Base-by-base conservation (phyloP, 2,329 filamentous ascomycete species). In the Scortechinia acanthostroma region DNA sequence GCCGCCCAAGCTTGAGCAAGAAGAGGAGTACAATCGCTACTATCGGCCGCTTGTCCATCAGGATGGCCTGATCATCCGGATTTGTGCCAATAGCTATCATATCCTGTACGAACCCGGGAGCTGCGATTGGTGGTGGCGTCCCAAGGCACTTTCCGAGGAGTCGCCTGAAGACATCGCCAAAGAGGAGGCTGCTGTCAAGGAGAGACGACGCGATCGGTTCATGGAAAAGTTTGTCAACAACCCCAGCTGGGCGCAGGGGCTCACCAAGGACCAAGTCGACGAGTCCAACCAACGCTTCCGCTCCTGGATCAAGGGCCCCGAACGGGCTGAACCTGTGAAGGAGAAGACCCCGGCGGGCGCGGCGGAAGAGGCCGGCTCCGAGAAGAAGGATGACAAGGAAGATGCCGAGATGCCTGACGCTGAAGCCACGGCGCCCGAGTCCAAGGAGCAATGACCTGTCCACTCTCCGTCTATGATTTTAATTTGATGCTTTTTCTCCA, bases 11-110 rank as follows among this genome's bases (percentile, higher is more conserved):
- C 47, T 45, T 42, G 62, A 68, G 42, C 51, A 57, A 17, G 66
- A 69, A 35, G 61, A 69, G 22, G 65, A 70, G 47, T 69, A 69
- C 51, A 63, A 67, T 46, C 60, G 62, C 16, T 69, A 60, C 51
- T 69, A 66, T 52, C 62, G 63, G n/a, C 67, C 62, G 3, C 58
- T 70, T 4, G 62, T 64, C 25, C 65, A 66, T 48, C 54, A 65
- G 44, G 69, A 73, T 21, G 65, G 65, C 3, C 58, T 71, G 4
- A 60, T 68, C 33, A 69, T 70, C 48, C 66, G 68, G 16, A 69
- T 73, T 48, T 69, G 63, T 43, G 63, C 66, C 22, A 67, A 68
- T 47, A 70, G 64, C 48, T 73, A 73, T 51, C 68, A 70, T 44
- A 64, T 72, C 33, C 53, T 69, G 23, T 70, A 68, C 51, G 64